Conservation (phyloP, 2,329 filamentous ascomycete species). For the Pseudogymnoascus destructans region DNA sequence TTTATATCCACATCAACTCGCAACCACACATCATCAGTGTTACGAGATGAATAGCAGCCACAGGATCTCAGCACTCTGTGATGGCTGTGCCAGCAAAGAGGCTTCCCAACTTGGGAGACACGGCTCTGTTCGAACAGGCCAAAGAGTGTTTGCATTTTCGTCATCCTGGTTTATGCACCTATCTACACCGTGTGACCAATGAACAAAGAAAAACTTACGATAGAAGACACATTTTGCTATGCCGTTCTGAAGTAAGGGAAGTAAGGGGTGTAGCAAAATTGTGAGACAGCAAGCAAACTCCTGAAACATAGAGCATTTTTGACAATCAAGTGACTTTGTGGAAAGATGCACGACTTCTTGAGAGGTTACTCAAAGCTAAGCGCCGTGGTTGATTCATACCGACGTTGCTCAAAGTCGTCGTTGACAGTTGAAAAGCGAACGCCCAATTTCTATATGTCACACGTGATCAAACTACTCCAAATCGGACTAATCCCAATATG, state of each 20-base stretch:
- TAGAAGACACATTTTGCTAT: not conserved
- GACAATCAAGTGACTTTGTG: conserved; percentile 7
- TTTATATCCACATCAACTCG: not conserved
- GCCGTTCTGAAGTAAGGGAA: not conserved
- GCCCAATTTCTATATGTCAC: not conserved
- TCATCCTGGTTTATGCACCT: not conserved
- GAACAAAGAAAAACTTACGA: not conserved
- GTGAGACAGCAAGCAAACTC: not conserved
- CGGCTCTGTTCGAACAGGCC: not conserved
- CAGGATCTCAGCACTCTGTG: not conserved
- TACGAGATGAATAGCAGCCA: not conserved
- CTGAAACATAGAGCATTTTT: not conserved
- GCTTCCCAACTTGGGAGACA: conserved; percentile 6
- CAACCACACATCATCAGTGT: not conserved
- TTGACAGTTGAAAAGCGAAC: not conserved
- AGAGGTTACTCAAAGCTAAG: not conserved
- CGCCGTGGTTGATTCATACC: not conserved
- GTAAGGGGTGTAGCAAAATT: conserved; percentile 1
- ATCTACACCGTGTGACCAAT: not conserved
- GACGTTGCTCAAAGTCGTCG: not conserved
- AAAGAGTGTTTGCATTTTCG: conserved; percentile 1
- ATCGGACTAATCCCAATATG: not conserved
- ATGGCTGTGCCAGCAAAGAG: not conserved
- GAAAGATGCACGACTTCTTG: not conserved
- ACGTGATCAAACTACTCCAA: not conserved